phyloP scores from a whole-genome alignment of 352 stramenopile genomes.

The Phytophthora melonis region DNA sequence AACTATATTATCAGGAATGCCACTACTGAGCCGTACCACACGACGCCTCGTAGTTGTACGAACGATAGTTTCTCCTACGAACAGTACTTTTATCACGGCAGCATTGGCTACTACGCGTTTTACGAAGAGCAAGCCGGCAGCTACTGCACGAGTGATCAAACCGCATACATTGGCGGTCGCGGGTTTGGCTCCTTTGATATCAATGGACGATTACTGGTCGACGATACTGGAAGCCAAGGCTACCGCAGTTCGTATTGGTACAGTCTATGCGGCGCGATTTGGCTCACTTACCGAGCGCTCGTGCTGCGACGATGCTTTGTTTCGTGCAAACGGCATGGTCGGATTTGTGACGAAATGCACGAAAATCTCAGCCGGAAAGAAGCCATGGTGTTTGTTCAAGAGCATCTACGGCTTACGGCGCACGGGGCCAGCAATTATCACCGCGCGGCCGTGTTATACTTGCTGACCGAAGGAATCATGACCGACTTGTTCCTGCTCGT shows the following conservation, averaged over 20 bases:
- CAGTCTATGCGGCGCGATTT: conserved; percentile 8
- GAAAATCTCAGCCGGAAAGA: conserved; percentile 12
- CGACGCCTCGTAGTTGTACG: conserved; percentile 9
- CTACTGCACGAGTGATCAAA: conserved; percentile 11
- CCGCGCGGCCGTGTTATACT: conserved; percentile 17
- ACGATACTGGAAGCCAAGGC: not conserved
- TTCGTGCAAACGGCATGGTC: conserved; percentile 18
- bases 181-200: conserved; percentile 19
- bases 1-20: conserved; percentile 20
- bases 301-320: conserved; percentile 15
- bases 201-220: conserved; percentile 15
- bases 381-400: conserved; percentile 34
- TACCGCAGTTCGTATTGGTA: conserved; percentile 20
- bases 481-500: conserved; percentile 36
- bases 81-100: conserved; percentile 29
- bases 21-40: conserved; percentile 12
- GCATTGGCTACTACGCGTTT: conserved; percentile 25
- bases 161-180: conserved; percentile 8
- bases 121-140: conserved; percentile 21
- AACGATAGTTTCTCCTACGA: conserved; percentile 14
- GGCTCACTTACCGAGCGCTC: conserved; percentile 14
- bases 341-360: conserved; percentile 11
- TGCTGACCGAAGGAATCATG: conserved; percentile 37
- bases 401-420: conserved; percentile 23
- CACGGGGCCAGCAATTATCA: conserved; percentile 28